These are phyloP conservation scores for Massariosphaeria phaeospora DNA, from an alignment of 495 filamentous ascomycete genomes.

Conservation along the genomic window DNA sequence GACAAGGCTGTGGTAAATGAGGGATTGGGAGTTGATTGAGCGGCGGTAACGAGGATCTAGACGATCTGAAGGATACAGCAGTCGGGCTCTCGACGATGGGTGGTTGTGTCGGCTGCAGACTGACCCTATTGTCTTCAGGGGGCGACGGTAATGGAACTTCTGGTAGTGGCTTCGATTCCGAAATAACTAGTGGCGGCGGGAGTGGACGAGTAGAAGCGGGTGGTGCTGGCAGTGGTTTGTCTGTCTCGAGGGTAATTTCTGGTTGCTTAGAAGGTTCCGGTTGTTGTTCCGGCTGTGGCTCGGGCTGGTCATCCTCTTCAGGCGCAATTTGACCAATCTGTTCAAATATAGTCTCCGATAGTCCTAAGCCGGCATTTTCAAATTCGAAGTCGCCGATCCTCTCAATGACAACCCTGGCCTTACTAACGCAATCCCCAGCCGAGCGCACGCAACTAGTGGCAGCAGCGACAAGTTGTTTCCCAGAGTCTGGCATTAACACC, in stretches of 20 bases:
- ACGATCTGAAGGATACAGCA: conserved; percentile 33
- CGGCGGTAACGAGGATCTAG: conserved; percentile 33
- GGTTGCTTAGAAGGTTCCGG: too few relatives aligned
- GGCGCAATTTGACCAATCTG: conserved; percentile 3
- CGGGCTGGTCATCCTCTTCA: conserved; percentile 6
- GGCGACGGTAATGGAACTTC: conserved; percentile 33
- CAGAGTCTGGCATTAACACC: conserved; percentile 74
- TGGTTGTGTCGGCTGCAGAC: conserved; percentile 19
- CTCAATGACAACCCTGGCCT: conserved; percentile 80
- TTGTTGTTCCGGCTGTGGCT: conserved; percentile 1
- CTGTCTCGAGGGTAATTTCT: conserved; percentile 20
- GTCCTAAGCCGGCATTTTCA: conserved; percentile 42
- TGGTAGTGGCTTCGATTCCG: conserved; percentile 36
- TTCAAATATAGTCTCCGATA: conserved; percentile 36
- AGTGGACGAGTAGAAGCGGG: conserved; percentile 17
- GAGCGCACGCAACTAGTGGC: conserved; percentile 87
- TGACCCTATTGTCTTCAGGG: conserved; percentile 2
- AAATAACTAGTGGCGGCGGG: conserved; percentile 30
- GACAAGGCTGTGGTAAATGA: conserved; percentile 42
- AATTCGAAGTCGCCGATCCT: conserved; percentile 92
- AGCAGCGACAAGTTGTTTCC: conserved; percentile 67
- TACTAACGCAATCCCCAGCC: conserved; percentile 83
- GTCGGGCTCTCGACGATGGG: conserved; percentile 32
- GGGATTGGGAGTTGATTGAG: conserved; percentile 35
- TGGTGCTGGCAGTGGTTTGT: conserved; percentile 35